These are phyloP conservation scores for Ophiostoma ulmi DNA, from an alignment of 2,329 filamentous ascomycete species.

Conservation along the genomic window DNA sequence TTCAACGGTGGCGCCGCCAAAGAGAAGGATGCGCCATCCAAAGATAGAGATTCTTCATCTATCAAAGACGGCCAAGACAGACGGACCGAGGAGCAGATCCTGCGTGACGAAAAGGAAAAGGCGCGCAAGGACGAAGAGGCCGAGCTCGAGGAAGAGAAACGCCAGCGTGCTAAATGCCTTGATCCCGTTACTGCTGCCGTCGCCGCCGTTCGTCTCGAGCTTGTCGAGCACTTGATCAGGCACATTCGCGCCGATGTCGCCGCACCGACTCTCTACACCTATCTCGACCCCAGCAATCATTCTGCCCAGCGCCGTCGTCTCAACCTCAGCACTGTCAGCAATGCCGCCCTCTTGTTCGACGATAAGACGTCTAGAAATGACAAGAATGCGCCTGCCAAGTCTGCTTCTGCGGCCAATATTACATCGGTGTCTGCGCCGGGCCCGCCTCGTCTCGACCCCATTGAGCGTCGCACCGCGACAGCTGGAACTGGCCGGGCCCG, in stretches of 20 bases:
- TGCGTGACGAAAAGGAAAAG: slow-evolving; percentile 60
- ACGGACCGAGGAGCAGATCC: slow-evolving; percentile 41
- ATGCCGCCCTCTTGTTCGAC: slow-evolving; percentile 40
- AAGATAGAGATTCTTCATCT: not conserved
- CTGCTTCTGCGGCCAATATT: not conserved
- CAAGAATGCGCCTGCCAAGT: not conserved
- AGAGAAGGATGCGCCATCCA: not conserved
- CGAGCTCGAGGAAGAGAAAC: slow-evolving; percentile 86
- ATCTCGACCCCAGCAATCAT: slow-evolving; percentile 77
- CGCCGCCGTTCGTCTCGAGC: slow-evolving; percentile 69
- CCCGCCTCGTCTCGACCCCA: slow-evolving; percentile 42
- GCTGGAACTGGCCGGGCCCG: slow-evolving; percentile 31
- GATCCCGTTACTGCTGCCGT: slow-evolving; percentile 86
- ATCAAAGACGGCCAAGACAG: slow-evolving; percentile 8
- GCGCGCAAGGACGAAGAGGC: slow-evolving; percentile 67
- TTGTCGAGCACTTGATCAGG: slow-evolving; percentile 79
- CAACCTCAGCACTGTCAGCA: slow-evolving; percentile 65
- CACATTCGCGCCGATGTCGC: slow-evolving; percentile 87
- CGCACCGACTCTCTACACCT: slow-evolving; percentile 71
- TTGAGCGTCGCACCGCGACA: slow-evolving; percentile 52
- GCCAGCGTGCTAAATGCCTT: slow-evolving; percentile 76
- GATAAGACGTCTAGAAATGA: slow-evolving; percentile 39
- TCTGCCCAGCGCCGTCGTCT: slow-evolving; percentile 71
- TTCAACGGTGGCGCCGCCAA: not conserved
- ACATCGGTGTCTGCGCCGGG: not conserved